Base-by-base conservation (phyloP, 73 alveolate species). In the Paramecium sexaurelia region DNA sequence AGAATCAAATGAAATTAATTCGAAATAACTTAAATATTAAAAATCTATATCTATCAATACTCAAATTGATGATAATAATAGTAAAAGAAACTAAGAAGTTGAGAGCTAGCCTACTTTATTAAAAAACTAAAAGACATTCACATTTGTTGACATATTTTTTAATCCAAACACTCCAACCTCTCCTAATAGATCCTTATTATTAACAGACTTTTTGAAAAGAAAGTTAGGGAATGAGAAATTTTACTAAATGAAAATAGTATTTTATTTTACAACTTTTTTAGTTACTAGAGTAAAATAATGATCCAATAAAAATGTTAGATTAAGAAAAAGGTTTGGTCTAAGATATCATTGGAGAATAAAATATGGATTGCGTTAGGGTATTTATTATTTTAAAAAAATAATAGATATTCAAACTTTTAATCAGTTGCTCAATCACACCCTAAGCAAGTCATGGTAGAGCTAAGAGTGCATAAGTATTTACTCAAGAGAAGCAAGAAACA, bases 131-230 rank as follows among this genome's bases (percentile, higher is more conserved):
- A 78, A 78, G 24, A n/a, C 90, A 0, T 78, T 78, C 29, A 40
- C 68, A 3, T 78, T 78, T 40, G 90, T 39, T 39, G 90, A 78
- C 22, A 11, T 20, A 17, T 78, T 78, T 33, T 78, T 78, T 24
- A 78, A 78, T 78, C 90, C 90, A 8, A 78, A 78, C 22, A 78
- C 71, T 13, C 90, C 90, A n/a, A 43, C 90, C 19, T 78, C 90
- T 6, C 90, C 90, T 41, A 78, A 78, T 78, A 37, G 90, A 40
- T 29, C 90, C 10, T 29, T 78, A 29, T 43, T 78, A 43, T 78
- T 78, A 26, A 78, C 90, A 0, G 90, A 78, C 29, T 78, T 78
- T 7, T 27, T 78, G 1, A 78, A 78, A 45, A 40, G 90, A 33
- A 78, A 78, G 13, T 13, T 78, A n/a, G 90, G 90, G 41, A 40